Evolutionary conservation across 257 asterid genomes (phyloP).

Genomic region (Lycium barbarum): DNA sequence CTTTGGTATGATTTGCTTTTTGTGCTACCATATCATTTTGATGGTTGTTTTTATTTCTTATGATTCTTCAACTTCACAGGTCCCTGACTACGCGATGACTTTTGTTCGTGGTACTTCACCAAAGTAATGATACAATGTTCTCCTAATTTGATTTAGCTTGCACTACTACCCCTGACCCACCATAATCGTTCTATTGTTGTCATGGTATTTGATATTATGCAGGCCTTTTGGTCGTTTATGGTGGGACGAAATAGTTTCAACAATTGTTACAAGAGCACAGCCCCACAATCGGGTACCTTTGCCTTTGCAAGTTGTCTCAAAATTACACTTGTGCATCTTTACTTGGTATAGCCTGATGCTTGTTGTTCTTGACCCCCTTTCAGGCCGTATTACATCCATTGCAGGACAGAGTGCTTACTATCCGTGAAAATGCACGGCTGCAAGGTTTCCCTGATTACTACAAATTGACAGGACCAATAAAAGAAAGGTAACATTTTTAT

Average conservation of each 20-base stretch:
- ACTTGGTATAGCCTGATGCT: background rate
- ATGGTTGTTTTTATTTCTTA: background rate
- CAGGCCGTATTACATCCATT: constrained; percentile 71
- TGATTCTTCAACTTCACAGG: constrained; percentile 43
- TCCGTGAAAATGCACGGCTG: constrained; percentile 88
- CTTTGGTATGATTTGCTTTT: constrained; percentile 61
- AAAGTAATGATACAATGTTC: constrained; percentile 51
- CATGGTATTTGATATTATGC: constrained; percentile 10
- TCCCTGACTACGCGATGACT: constrained; percentile 87
- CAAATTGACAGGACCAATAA: constrained; percentile 69
- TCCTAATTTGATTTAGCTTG: background rate
- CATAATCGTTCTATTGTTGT: background rate
- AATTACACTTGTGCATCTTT: background rate
- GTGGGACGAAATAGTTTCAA: constrained; percentile 94
- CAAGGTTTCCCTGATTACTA: constrained; percentile 96
- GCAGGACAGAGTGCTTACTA: constrained; percentile 79
- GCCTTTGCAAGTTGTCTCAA: background rate
- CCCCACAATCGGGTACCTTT: constrained; percentile 81
- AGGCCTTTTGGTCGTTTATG: constrained; percentile 95
- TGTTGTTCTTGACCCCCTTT: background rate
- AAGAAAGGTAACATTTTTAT: constrained; percentile 60
- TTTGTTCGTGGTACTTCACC: constrained; percentile 65
- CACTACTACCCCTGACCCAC: background rate
- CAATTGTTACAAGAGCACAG: constrained; percentile 87
- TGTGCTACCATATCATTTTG: too few relatives aligned